Percentiles rank a stretch among this genome's conserved stretches.
These are phyloP conservation scores for Tritrichomonas foetus DNA, from an alignment of 208 protist species.

Conservation along the genomic window DNA sequence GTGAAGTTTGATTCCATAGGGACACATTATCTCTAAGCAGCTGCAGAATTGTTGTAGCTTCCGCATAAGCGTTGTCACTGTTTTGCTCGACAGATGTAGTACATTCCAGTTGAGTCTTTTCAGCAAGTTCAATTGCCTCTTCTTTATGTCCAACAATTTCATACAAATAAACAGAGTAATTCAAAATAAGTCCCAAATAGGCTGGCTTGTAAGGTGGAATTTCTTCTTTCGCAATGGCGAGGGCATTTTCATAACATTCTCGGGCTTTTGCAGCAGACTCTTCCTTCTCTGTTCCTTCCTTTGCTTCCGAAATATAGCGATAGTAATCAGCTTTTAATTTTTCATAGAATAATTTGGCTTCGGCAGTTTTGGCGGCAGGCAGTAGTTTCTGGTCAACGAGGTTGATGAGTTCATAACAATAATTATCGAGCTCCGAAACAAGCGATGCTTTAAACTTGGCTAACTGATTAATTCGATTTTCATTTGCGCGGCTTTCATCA, in stretches of 20 bases:
- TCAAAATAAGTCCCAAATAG: slow-evolving; percentile 62
- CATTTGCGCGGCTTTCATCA: slow-evolving; percentile 70
- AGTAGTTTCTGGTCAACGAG: slow-evolving; percentile 89
- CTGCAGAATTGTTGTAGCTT: slow-evolving; percentile 71
- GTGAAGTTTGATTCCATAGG: neutral
- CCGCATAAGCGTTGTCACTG: slow-evolving; percentile 65
- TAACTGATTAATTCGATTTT: slow-evolving; percentile 44
- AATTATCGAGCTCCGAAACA: slow-evolving; percentile 49
- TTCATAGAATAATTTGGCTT: slow-evolving; percentile 73
- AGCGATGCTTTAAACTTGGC: neutral
- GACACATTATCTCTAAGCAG: slow-evolving; percentile 64
- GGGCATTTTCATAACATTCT: slow-evolving; percentile 50
- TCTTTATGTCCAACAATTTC: slow-evolving; percentile 47
- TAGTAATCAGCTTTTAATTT: slow-evolving; percentile 75
- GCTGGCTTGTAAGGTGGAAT: neutral
- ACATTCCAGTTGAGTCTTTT: slow-evolving; percentile 58
- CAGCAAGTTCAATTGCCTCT: slow-evolving; percentile 50
- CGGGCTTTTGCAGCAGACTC: slow-evolving; percentile 49
- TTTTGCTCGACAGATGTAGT: slow-evolving; percentile 65
- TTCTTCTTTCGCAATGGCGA: slow-evolving; percentile 30
- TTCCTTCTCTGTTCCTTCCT: slow-evolving; percentile 50
- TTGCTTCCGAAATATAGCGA: slow-evolving; percentile 72
- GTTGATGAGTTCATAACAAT: slow-evolving; percentile 71
- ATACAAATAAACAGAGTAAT: slow-evolving; percentile 63
- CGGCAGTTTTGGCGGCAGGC: slow-evolving; percentile 55